Evolutionary conservation across 306 rosid genomes (phyloP), one percentile per base, ranked within the genome.

Genomic region (Quercus robur): DNA sequence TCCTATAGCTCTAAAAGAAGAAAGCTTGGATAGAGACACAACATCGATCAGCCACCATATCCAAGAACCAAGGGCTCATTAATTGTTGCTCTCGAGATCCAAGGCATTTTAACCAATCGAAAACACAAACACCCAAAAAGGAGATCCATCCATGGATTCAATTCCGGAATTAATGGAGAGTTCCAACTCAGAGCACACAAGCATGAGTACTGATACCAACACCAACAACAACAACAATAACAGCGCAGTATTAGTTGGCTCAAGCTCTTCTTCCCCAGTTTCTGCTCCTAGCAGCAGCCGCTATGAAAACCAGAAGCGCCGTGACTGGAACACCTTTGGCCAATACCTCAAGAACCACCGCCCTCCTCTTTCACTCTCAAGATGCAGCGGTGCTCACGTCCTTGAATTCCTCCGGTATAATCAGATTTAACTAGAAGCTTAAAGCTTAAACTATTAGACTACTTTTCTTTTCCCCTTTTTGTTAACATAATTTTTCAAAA

Each of bases 271-370:
- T 2, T 80, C 95, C 3, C 73, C 91, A 7, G 79, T 77, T 10
- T 75, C 94, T 2, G 15, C 87, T 58, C 25, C 76, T 19, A 73
- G 78, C 25, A 90, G 89, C 67, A 92, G 97, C 87, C 97, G 99
- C 46, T 96, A 96, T 31, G 99, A 96, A 84, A 96, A 96, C 82
- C 99, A 96, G 55, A 96, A 96, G 82, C 93, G 99, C 67, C 86
- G 99, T 6, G 99, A 96, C 88, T 96, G 98, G 99, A 93, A 96
- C 88, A 93, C 99, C 76, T 96, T 96, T 81, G 94, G 97, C 2
- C 98, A 93, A 80, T 96, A 93, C 84, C 97, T 96, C 57, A 96
- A 87, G 80, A 96, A 96, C 61, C 99, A 93, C 88, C 85, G 99
- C 0, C 99, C 99, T 5, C 99, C 99, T 54, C 94, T 96, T 6